A percentile compares a stretch with the other conserved stretches of the same genome.
These are phyloP conservation scores for Chrysopogon serrulatus DNA, from an alignment of 176 grass and related monocot species.

Conservation along the genomic window DNA sequence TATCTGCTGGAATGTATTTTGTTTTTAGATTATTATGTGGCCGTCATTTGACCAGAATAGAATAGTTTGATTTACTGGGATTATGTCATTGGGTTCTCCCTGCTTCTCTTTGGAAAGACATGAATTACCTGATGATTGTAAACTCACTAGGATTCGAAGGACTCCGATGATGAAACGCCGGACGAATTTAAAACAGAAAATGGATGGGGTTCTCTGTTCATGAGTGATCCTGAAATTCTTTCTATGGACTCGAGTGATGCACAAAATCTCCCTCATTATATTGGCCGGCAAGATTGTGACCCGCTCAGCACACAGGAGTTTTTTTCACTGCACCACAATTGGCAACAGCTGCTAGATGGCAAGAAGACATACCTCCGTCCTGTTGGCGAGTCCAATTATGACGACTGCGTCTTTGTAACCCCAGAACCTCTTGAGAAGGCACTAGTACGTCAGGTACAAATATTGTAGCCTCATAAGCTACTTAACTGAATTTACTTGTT, in stretches of 20 bases:
- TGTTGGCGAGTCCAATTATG: neutral
- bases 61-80: neutral
- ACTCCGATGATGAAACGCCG: neutral
- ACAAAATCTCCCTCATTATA: neutral
- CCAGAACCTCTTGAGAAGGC: neutral
- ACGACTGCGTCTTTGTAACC: neutral
- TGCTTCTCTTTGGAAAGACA: neutral
- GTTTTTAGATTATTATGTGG: neutral
- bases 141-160: neutral
- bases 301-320: neutral
- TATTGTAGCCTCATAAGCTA: neutral
- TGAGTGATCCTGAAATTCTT: neutral
- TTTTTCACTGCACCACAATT: neutral
- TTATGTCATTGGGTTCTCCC: neutral
- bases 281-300: neutral
- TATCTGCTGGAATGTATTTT: neutral
- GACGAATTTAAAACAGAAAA: neutral
- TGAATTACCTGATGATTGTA: neutral
- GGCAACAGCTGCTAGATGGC: neutral
- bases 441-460: constrained; percentile 9
- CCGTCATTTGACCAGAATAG: neutral
- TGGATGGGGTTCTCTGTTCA: neutral
- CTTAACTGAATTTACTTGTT: neutral
- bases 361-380: neutral
- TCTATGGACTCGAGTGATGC: neutral